A percentile compares a stretch with the other conserved stretches of the same genome.
These are phyloP conservation scores for Domatiomyces globalis DNA, from an alignment of 2,329 filamentous ascomycete genomes.

Conservation along the genomic window DNA sequence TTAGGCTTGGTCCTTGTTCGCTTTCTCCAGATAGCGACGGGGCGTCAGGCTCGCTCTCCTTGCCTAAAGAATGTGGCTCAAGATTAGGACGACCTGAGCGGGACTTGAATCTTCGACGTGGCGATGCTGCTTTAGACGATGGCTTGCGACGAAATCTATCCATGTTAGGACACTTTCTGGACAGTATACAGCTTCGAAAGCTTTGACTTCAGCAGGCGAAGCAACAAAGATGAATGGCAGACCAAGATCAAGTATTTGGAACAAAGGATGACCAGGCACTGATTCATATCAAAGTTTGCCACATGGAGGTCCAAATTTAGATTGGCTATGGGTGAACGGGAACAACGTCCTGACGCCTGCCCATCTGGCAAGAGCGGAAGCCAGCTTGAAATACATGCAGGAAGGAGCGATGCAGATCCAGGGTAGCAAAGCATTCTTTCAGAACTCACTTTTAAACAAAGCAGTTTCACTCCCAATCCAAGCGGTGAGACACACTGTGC, in stretches of 20 bases:
- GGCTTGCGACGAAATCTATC: conserved; percentile 12
- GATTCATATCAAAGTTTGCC: not conserved
- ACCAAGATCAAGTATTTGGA: not conserved
- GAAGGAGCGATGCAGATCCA: not conserved
- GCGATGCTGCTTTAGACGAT: conserved; percentile 4
- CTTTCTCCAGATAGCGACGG: conserved; percentile 4
- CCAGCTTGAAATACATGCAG: not conserved
- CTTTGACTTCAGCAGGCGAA: not conserved
- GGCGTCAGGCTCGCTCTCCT: conserved; percentile 8
- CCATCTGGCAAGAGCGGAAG: not conserved
- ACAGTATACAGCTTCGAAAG: not conserved
- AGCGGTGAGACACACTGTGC: not conserved
- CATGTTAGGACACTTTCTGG: conserved; percentile 3
- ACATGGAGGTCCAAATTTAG: not conserved
- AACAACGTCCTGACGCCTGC: not conserved
- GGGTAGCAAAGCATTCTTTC: not conserved
- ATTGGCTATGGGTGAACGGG: not conserved
- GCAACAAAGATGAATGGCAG: not conserved
- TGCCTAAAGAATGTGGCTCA: conserved; percentile 12
- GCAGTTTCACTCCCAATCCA: not conserved
- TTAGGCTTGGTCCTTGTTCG: conserved; percentile 1
- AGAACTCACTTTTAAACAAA: not conserved
- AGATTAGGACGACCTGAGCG: conserved; percentile 11
- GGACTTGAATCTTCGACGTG: not conserved
- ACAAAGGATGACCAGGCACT: not conserved